Conservation (phyloP, 768 basidiomycete species). For the Russula griseocarnosa region DNA sequence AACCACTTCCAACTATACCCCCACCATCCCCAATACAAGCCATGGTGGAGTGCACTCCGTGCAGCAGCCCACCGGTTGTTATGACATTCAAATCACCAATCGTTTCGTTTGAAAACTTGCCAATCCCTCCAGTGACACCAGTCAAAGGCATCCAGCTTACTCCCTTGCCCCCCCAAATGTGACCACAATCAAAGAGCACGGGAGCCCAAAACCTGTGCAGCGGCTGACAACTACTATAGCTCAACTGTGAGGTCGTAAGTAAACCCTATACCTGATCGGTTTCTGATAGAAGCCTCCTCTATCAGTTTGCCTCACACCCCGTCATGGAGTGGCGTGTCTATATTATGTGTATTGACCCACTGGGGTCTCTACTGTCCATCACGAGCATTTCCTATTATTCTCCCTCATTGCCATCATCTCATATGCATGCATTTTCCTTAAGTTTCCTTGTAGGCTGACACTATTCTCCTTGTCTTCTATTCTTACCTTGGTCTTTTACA, state of each 20-base stretch:
- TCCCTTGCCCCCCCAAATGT: not conserved
- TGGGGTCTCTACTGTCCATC: not conserved
- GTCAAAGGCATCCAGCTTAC: constrained; percentile 4
- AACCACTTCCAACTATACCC: constrained; percentile 17
- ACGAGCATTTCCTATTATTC: constrained; percentile 1
- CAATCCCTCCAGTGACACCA: not conserved
- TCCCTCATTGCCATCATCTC: not conserved
- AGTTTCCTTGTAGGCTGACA: constrained; percentile 11
- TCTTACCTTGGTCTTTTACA: not conserved
- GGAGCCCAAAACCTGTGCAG: constrained; percentile 4
- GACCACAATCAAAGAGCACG: constrained; percentile 22
- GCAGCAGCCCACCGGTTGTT: not conserved
- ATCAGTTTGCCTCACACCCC: not conserved
- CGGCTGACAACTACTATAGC: constrained; percentile 14
- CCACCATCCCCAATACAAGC: constrained; percentile 1
- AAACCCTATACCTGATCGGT: not conserved
- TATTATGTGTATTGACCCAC: not conserved
- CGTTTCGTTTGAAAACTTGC: not conserved
- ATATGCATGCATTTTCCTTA: constrained; percentile 7
- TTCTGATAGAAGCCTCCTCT: not conserved
- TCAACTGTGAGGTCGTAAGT: constrained; percentile 22
- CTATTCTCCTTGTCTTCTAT: not conserved
- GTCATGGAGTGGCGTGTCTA: not conserved
- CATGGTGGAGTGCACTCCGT: not conserved
- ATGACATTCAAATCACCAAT: not conserved